phyloP scores from a whole-genome alignment of 495 filamentous ascomycete species.

The Penicillium dipodomyicola region DNA sequence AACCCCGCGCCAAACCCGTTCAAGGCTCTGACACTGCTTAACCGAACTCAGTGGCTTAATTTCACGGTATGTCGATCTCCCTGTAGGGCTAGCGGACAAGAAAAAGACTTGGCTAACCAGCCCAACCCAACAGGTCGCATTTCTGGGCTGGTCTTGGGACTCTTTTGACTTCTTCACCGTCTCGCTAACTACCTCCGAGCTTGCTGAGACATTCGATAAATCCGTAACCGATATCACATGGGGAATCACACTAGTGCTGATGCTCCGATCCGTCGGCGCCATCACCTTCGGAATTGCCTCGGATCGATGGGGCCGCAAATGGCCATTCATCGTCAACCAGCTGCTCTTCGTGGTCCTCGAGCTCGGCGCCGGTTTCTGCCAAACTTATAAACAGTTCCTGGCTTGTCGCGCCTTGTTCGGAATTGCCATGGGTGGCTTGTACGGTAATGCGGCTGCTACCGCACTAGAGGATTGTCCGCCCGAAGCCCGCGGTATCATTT shows the following conservation, averaged over 20 bases:
- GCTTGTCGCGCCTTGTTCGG: conserved; percentile 82
- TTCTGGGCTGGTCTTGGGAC: conserved; percentile 78
- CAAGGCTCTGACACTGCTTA: conserved; percentile 64
- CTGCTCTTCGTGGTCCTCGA: conserved; percentile 78
- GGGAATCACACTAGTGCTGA: conserved; percentile 86
- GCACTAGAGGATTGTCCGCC: conserved; percentile 81
- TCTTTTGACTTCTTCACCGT: conserved; percentile 93
- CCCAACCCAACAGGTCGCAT: conserved; percentile 43
- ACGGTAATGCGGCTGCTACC: conserved; percentile 83
- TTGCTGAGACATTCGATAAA: conserved; percentile 65
- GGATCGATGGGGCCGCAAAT: conserved; percentile 83
- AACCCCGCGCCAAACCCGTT: conserved; percentile 77
- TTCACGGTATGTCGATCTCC: conserved; percentile 54
- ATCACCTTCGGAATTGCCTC: conserved; percentile 85
- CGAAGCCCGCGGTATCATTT: conserved; percentile 71
- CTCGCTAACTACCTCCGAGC: conserved; percentile 65
- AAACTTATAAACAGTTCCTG: conserved; percentile 76
- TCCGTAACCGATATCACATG: conserved; percentile 77
- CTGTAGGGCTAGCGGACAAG: background rate
- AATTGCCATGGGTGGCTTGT: conserved; percentile 85
- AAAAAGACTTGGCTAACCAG: background rate
- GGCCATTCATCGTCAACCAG: conserved; percentile 85
- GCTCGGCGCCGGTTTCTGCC: conserved; percentile 73
- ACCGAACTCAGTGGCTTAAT: conserved; percentile 78
- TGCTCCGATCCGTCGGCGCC: conserved; percentile 80